A percentile compares a stretch with the other conserved stretches of the same genome.
These are phyloP conservation scores for Kodamaea restingae DNA, from an alignment of 805 yeast species.

Conservation along the genomic window DNA sequence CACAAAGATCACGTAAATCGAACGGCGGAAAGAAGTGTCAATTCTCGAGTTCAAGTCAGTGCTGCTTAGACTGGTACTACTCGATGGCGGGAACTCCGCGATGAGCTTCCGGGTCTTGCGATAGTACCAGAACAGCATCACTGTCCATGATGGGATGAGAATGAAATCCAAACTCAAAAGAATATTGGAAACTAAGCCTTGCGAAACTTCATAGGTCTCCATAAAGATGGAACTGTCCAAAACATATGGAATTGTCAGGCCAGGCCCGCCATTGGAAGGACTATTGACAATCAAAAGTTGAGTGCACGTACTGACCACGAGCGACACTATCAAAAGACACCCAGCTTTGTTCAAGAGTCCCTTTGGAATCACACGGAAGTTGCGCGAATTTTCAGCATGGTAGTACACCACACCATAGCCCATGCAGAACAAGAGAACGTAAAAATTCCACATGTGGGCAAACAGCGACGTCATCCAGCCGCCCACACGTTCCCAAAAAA, in stretches of 20 bases:
- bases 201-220: neutral
- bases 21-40: slow-evolving; percentile 20
- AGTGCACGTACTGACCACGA: neutral
- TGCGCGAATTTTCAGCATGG: slow-evolving; percentile 18
- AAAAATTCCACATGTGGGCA: slow-evolving; percentile 9
- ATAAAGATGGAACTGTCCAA: neutral
- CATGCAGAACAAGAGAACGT: slow-evolving; percentile 27
- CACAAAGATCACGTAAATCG: slow-evolving; percentile 24
- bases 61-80: slow-evolving; percentile 6
- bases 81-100: slow-evolving; percentile 26
- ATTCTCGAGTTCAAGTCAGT: slow-evolving; percentile 15
- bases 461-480: slow-evolving; percentile 10
- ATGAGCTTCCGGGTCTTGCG: slow-evolving; percentile 26
- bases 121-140: slow-evolving; percentile 17
- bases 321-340: neutral
- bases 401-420: slow-evolving; percentile 34
- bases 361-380: slow-evolving; percentile 23
- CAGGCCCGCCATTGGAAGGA: neutral
- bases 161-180: neutral
- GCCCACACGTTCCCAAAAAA: neutral
- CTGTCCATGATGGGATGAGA: slow-evolving; percentile 11
- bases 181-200: neutral
- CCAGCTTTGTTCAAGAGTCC: neutral
- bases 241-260: neutral
- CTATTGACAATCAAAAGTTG: neutral